These are phyloP conservation scores for Cladorrhinum sp. DNA, from an alignment of 2,329 filamentous ascomycete species.

Conservation along the genomic window DNA sequence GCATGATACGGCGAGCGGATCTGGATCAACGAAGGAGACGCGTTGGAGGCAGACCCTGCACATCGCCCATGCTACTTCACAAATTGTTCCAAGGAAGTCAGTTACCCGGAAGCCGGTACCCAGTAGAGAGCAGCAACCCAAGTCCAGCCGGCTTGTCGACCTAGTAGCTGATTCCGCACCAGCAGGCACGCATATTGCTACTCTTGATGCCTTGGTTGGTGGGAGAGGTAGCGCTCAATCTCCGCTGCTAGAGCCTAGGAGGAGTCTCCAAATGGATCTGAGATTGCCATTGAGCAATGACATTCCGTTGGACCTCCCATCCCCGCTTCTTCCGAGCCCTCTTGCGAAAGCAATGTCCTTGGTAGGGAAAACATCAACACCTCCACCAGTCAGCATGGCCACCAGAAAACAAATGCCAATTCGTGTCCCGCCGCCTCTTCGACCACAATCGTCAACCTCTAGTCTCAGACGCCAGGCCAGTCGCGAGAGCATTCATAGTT, in stretches of 20 bases:
- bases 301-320: slow-evolving; percentile 13
- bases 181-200: slow-evolving; percentile 31
- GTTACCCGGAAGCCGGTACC: slow-evolving; percentile 34
- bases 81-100: slow-evolving; percentile 33
- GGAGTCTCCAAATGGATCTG: neutral
- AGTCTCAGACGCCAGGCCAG: slow-evolving; percentile 31
- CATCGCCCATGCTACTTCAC: slow-evolving; percentile 29
- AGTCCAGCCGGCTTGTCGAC: neutral
- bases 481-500: slow-evolving; percentile 31
- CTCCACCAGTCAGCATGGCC: slow-evolving; percentile 44
- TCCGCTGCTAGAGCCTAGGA: slow-evolving; percentile 21
- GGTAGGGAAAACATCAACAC: slow-evolving; percentile 33
- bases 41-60: slow-evolving; percentile 29
- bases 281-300: neutral
- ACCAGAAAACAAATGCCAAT: slow-evolving; percentile 37
- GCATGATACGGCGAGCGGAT: slow-evolving; percentile 24
- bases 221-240: slow-evolving; percentile 6
- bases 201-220: slow-evolving; percentile 23
- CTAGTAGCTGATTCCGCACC: slow-evolving; percentile 9
- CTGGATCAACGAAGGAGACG: slow-evolving; percentile 17
- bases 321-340: slow-evolving; percentile 28
- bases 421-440: slow-evolving; percentile 35
- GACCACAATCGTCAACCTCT: slow-evolving; percentile 37
- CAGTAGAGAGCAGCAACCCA: slow-evolving; percentile 1
- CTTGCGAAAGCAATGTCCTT: slow-evolving; percentile 27